Percentiles rank a stretch among this genome's conserved stretches.
phyloP scores from a whole-genome alignment of 2,329 filamentous ascomycete genomes.

The Diaporthe vexans region DNA sequence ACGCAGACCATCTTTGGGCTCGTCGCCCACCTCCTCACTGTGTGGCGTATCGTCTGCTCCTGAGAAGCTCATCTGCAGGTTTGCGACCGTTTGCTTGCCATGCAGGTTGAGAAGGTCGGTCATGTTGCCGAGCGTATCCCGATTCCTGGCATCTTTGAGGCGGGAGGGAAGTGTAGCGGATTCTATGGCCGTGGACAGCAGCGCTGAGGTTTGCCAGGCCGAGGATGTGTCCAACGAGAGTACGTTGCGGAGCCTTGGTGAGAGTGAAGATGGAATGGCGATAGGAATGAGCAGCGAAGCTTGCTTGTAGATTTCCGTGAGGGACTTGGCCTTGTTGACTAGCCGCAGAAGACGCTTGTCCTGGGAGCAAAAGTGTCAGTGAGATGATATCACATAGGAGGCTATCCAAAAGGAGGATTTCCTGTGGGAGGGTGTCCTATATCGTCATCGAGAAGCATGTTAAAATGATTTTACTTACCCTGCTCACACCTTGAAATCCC shows the following conservation, averaged over 20 bases:
- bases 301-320: conserved; percentile 77
- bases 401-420: no score
- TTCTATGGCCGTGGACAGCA: conserved; percentile 84
- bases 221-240: conserved; percentile 74
- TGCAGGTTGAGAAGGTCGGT: conserved; percentile 78
- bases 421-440: no score
- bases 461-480: conserved; percentile 56
- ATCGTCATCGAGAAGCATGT: background rate
- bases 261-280: conserved; percentile 67
- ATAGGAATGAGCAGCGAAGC: conserved; percentile 86
- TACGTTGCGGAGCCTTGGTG: conserved; percentile 60
- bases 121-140: conserved; percentile 71
- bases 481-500: conserved; percentile 62
- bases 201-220: conserved; percentile 83
- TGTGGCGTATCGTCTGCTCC: conserved; percentile 49
- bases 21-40: conserved; percentile 44
- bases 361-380: conserved; percentile 50
- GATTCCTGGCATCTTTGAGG: conserved; percentile 64
- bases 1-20: conserved; percentile 46
- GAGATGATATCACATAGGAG: background rate
- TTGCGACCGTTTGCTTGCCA: conserved; percentile 84
- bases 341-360: conserved; percentile 75
- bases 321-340: conserved; percentile 80
- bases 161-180: conserved; percentile 83
- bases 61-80: conserved; percentile 76